phyloP scores from a whole-genome alignment of 305 asterid species.

The Plantago lanceolata region DNA sequence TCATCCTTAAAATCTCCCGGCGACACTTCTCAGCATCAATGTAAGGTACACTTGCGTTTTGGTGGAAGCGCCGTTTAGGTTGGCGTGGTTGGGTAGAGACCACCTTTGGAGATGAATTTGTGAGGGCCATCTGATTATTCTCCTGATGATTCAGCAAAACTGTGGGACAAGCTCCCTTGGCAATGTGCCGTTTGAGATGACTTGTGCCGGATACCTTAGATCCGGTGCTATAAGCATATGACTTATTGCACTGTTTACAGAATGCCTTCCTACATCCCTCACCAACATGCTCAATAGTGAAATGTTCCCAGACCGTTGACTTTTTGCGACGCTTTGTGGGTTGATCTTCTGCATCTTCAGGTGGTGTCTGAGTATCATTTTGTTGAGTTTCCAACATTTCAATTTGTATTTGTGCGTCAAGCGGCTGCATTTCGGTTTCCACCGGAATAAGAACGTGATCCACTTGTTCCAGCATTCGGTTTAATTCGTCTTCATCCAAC shows the following conservation, averaged over 20 bases:
- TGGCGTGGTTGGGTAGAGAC: constrained; percentile 42
- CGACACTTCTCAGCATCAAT: constrained; percentile 78
- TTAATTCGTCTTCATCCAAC: too few species aligned
- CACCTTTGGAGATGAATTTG: constrained; percentile 62
- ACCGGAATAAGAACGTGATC: constrained; percentile 47
- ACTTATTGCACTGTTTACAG: constrained; percentile 93
- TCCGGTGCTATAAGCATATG: constrained; percentile 89
- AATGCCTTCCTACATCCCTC: constrained; percentile 72
- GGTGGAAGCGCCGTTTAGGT: constrained; percentile 52
- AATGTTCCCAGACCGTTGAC: constrained; percentile 95
- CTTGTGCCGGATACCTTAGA: constrained; percentile 94
- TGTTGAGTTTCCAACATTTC: constrained; percentile 44
- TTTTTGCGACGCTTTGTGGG: constrained; percentile 70
- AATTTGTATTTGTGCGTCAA: constrained; percentile 44
- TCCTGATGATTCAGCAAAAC: constrained; percentile 56
- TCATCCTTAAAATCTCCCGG: constrained; percentile 75
- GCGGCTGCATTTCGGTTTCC: constrained; percentile 32
- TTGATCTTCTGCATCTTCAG: constrained; percentile 40
- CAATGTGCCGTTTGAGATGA: constrained; percentile 95
- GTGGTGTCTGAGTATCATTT: constrained; percentile 32
- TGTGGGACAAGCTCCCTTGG: constrained; percentile 78
- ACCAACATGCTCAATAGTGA: constrained; percentile 70
- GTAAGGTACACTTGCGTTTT: constrained; percentile 51
- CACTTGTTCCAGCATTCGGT: too few species aligned
- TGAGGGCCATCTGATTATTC: constrained; percentile 47